Evolutionary conservation across 2,329 filamentous ascomycete genomes (phyloP).

Genomic region (Botrytis paeoniae): DNA sequence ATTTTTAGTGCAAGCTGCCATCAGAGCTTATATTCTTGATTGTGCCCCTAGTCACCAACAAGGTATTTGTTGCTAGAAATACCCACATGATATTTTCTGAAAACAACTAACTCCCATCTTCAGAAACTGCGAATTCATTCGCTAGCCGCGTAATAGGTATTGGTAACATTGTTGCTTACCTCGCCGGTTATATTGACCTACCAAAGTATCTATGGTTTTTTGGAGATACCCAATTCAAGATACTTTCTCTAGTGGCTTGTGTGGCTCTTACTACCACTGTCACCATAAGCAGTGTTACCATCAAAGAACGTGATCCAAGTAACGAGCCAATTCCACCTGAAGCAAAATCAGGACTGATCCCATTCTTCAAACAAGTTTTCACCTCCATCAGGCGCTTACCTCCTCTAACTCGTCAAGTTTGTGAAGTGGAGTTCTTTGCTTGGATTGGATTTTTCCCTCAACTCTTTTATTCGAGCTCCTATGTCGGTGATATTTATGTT

Average conservation of each 20-base stretch:
- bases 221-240: constrained; percentile 87
- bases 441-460: constrained; percentile 98
- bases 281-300: constrained; percentile 62
- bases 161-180: constrained; percentile 87
- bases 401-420: constrained; percentile 78
- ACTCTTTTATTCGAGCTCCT: constrained; percentile 92
- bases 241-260: constrained; percentile 81
- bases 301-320: constrained; percentile 78
- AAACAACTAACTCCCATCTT: neutral
- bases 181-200: constrained; percentile 81
- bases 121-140: constrained; percentile 79
- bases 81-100: neutral
- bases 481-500: constrained; percentile 88
- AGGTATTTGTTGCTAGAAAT: constrained; percentile 38
- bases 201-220: constrained; percentile 73
- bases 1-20: constrained; percentile 73
- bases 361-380: constrained; percentile 78
- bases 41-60: constrained; percentile 91
- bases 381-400: constrained; percentile 75
- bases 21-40: constrained; percentile 90
- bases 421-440: constrained; percentile 76
- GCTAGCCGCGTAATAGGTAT: constrained; percentile 81
- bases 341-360: constrained; percentile 62
- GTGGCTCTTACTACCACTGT: constrained; percentile 69
- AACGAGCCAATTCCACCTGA: constrained; percentile 61